Percentiles rank a stretch among this genome's conserved stretches.
Evolutionary conservation across 116 monocot species (phyloP).

Genomic region (Zostera marina): DNA sequence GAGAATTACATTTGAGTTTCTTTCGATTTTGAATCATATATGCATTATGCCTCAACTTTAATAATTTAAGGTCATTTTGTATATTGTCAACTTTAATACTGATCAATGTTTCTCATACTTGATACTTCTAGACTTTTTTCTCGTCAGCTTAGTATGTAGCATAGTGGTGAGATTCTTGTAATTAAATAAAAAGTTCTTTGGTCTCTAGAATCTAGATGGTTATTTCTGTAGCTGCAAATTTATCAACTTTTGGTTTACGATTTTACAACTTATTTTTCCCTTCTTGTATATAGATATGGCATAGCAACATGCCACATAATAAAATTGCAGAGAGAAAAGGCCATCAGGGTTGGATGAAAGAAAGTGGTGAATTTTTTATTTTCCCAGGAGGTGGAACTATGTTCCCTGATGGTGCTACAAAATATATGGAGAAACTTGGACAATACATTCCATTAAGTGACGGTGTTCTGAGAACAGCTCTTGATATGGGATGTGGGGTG

Average conservation of each 20-base stretch:
- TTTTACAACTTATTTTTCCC: neutral
- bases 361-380: slow-evolving; percentile 65
- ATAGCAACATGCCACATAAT: slow-evolving; percentile 85
- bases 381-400: slow-evolving; percentile 96
- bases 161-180: too few relatives aligned
- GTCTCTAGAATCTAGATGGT: neutral
- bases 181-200: too few relatives aligned
- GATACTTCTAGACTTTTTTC: too few relatives aligned
- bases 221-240: neutral
- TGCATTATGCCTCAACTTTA: too few relatives aligned
- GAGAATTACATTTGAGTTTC: too few relatives aligned
- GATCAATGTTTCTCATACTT: too few relatives aligned
- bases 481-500: slow-evolving; percentile 99
- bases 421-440: slow-evolving; percentile 71
- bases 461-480: slow-evolving; percentile 62
- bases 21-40: too few relatives aligned
- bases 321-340: slow-evolving; percentile 95
- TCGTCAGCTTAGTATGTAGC: too few relatives aligned
- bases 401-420: slow-evolving; percentile 87
- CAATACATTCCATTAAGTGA: slow-evolving; percentile 55
- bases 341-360: slow-evolving; percentile 94
- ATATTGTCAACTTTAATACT: too few relatives aligned
- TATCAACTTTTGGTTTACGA: neutral
- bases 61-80: too few relatives aligned
- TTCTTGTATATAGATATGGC: slow-evolving; percentile 68